Evolutionary conservation across 371 early-diverging fungal species (phyloP).

Genomic region (Rhizopus delemar): DNA sequence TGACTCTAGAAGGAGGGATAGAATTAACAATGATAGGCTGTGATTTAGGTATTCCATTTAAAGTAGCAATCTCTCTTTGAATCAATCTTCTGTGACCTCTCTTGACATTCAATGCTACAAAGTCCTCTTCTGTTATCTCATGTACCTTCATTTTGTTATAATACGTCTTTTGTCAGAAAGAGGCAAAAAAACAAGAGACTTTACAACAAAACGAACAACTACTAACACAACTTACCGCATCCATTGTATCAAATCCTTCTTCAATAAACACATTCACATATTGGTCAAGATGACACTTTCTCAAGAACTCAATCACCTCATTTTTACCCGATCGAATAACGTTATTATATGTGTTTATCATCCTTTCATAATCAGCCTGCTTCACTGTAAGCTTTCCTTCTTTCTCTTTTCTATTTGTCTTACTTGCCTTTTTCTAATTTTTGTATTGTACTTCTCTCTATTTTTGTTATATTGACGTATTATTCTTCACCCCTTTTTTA

Average conservation of each 20-base stretch:
- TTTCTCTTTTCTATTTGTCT: neutral
- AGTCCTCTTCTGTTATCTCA: conserved; percentile 52
- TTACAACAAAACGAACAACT: conserved; percentile 2
- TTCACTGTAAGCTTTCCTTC: neutral
- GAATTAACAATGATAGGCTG: conserved; percentile 19
- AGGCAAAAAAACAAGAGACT: neutral
- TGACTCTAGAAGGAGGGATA: neutral
- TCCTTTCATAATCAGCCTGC: conserved; percentile 3
- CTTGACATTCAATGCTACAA: conserved; percentile 49
- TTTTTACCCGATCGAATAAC: neutral
- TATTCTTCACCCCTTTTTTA: no score
- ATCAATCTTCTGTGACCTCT: conserved; percentile 54
- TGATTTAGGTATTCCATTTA: conserved; percentile 34
- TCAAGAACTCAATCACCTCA: conserved; percentile 26
- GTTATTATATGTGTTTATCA: neutral
- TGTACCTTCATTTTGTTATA: conserved; percentile 28
- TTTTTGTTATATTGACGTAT: no score
- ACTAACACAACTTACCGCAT: conserved; percentile 32
- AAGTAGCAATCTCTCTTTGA: conserved; percentile 48
- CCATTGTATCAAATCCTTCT: conserved; percentile 52
- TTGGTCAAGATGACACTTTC: conserved; percentile 32
- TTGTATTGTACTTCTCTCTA: no score
- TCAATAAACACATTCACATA: conserved; percentile 36
- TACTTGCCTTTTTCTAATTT: neutral
- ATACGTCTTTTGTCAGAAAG: neutral